Base-by-base conservation (phyloP, 768 basidiomycete species). In the Suillus occidentalis region DNA sequence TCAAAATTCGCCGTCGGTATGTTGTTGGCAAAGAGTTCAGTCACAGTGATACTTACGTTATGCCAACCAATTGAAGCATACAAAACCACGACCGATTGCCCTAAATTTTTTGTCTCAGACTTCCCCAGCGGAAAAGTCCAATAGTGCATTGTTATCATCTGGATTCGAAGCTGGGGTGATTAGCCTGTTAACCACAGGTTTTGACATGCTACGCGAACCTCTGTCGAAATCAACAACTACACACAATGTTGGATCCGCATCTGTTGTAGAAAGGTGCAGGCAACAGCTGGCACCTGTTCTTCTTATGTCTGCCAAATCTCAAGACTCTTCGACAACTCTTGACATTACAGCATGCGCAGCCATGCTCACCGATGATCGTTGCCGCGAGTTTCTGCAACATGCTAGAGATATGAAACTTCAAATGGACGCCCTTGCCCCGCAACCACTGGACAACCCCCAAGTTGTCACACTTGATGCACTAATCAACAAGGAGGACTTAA, bases 311-410 rank as follows among this genome's bases (percentile, higher is more conserved):
- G 67, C 65, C 13, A 66, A 63, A 40, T 63, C 66, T 63, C 72
- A 61, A 66, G 67, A 66, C 47, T 25, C 69, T 53, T 61, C 20
- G n/a, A 67, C 36, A 37, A 42, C 20, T 61, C 52, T 67, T 62
- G 67, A 69, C 22, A n/a, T 62, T 52, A 66, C 68, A 61, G 67
- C 70, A 62, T 76, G 69, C 42, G 63, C 59, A 50, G 57, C n/a
- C 37, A 62, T 76, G 61, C 72, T 75, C 50, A 71, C 75, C 31
- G 75, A 77, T 36, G 70, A 73, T 65, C 65, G 47, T 28, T 75
- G 75, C 66, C 60, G 13, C 42, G 13, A 20, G 18, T 66, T 75
- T 12, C 42, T 77, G 22, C 62, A 62, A 47, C 60, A 69, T 52
- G 69, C 75, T 39, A 70, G 69, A 34, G 65, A 75, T 34, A 77